Percentiles rank a stretch among this genome's conserved stretches.
These are phyloP conservation scores for Colletotrichum camelliae DNA, from an alignment of 2,329 filamentous ascomycete genomes.

Conservation along the genomic window DNA sequence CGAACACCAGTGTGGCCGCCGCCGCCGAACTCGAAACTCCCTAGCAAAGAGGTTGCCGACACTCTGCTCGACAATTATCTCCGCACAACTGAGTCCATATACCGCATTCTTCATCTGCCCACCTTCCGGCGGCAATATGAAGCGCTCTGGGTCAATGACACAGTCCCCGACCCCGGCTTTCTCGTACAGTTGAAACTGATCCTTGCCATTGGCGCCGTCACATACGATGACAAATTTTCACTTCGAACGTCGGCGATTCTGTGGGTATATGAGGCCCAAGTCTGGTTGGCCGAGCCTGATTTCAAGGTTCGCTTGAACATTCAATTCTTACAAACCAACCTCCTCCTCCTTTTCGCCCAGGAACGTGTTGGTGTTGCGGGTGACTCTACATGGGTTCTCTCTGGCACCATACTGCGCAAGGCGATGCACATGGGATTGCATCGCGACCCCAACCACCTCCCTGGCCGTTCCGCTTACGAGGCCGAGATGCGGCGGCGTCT, in stretches of 20 bases:
- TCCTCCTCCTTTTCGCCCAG: conserved; percentile 49
- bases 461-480: conserved; percentile 35
- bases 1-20: conserved; percentile 54
- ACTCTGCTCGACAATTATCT: conserved; percentile 55
- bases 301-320: conserved; percentile 58
- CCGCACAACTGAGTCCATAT: conserved; percentile 49
- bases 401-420: conserved; percentile 47
- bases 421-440: conserved; percentile 58
- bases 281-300: conserved; percentile 57
- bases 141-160: conserved; percentile 47
- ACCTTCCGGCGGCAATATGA: conserved; percentile 55
- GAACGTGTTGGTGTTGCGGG: conserved; percentile 42
- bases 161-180: conserved; percentile 44
- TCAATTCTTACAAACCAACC: conserved; percentile 52
- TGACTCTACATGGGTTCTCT: conserved; percentile 53
- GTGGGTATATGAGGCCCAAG: conserved; percentile 64
- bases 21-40: conserved; percentile 46
- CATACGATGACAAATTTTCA: conserved; percentile 55
- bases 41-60: conserved; percentile 49
- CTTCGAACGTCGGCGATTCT: conserved; percentile 53
- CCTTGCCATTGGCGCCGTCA: conserved; percentile 59
- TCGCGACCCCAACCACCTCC: conserved; percentile 48
- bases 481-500: conserved; percentile 55
- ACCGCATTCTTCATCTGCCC: conserved; percentile 57
- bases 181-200: conserved; percentile 63